A percentile compares a stretch with the other conserved stretches of the same genome.
Evolutionary conservation across 148 eudicot species (phyloP).

Genomic region (Nyssa sinensis): DNA sequence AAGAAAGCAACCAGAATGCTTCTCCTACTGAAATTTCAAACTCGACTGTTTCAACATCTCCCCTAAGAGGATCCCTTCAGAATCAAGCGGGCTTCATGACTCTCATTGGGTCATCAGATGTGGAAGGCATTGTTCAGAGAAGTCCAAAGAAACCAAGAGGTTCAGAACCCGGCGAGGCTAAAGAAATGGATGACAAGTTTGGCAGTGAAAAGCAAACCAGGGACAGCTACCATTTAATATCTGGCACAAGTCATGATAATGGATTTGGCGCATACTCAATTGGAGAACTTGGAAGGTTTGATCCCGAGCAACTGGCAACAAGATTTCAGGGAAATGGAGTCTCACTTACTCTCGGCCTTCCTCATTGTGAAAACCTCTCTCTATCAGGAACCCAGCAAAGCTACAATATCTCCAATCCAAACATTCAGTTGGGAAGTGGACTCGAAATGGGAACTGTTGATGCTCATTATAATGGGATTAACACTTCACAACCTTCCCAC

Average conservation of each 20-base stretch:
- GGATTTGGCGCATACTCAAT: constrained; percentile 36
- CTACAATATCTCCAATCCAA: constrained; percentile 37
- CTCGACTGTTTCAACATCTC: constrained; percentile 10
- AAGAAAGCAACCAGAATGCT: neutral
- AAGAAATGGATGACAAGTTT: neutral
- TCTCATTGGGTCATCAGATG: constrained; percentile 40
- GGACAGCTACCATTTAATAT: neutral
- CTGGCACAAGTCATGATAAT: constrained; percentile 5
- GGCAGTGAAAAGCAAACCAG: neutral
- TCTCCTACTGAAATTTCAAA: constrained; percentile 32
- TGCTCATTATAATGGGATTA: constrained; percentile 33
- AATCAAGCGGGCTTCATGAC: constrained; percentile 28
- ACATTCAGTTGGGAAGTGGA: constrained; percentile 37
- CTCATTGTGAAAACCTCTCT: constrained; percentile 39
- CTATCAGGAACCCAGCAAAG: constrained; percentile 29
- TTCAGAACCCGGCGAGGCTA: constrained; percentile 25
- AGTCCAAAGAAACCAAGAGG: constrained; percentile 45
- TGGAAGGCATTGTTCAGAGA: constrained; percentile 31
- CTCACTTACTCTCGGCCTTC: constrained; percentile 59
- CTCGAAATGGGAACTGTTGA: constrained; percentile 26
- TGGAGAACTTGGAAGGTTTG: constrained; percentile 46
- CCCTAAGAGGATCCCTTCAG: neutral
- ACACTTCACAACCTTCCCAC: constrained; percentile 32
- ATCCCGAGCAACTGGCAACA: constrained; percentile 26
- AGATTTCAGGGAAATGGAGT: constrained; percentile 39